phyloP scores from a whole-genome alignment of 495 filamentous ascomycete genomes.

The Staphylotrichum longicolle region DNA sequence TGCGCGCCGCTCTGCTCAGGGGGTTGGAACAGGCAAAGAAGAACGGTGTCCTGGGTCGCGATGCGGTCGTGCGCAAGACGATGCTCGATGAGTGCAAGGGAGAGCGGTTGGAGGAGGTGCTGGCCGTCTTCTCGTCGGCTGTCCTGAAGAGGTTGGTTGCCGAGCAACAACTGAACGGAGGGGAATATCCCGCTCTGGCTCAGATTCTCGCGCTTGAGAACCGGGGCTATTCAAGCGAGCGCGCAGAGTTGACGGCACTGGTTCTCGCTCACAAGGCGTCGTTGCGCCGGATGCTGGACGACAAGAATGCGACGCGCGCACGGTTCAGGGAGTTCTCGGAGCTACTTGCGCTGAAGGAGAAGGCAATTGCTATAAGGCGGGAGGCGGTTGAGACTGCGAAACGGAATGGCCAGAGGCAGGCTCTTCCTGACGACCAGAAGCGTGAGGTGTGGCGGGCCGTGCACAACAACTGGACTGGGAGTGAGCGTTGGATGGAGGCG shows the following conservation, averaged over 20 bases:
- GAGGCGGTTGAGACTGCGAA: constrained; percentile 39
- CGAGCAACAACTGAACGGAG: constrained; percentile 39
- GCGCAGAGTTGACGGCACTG: constrained; percentile 60
- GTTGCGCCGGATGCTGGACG: constrained; percentile 50
- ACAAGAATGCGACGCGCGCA: constrained; percentile 54
- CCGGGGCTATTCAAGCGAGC: constrained; percentile 57
- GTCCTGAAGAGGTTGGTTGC: constrained; percentile 69
- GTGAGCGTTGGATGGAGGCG: constrained; percentile 63
- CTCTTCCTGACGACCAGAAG: constrained; percentile 40
- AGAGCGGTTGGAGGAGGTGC: constrained; percentile 74
- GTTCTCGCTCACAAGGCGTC: constrained; percentile 70
- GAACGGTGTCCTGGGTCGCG: constrained; percentile 73
- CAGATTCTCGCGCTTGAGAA: constrained; percentile 62
- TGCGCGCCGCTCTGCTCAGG: constrained; percentile 80
- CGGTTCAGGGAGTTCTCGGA: constrained; percentile 57
- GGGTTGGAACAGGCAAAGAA: constrained; percentile 79
- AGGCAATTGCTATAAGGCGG: constrained; percentile 40
- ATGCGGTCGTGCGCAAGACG: constrained; percentile 75
- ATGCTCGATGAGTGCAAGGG: constrained; percentile 92
- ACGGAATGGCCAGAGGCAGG: constrained; percentile 14
- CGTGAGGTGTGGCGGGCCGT: constrained; percentile 51
- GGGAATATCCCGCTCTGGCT: constrained; percentile 45
- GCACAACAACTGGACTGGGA: constrained; percentile 71
- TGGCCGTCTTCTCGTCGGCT: constrained; percentile 73
- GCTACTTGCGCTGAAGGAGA: constrained; percentile 53